Conservation (phyloP, 352 stramenopile genomes). For the Albugo laibachii region DNA sequence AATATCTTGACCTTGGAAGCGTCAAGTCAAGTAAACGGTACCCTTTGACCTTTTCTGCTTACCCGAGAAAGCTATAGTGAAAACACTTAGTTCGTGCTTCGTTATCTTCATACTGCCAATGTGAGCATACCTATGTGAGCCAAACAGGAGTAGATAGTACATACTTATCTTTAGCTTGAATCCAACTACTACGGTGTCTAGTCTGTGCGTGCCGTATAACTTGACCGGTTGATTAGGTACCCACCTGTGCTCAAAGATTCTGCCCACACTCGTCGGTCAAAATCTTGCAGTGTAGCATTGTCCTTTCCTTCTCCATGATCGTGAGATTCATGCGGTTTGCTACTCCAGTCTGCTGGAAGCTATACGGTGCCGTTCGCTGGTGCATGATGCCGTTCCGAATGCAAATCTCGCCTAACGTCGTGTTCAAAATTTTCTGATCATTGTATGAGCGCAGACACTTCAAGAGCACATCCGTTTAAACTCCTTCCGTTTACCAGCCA, state of each 20-base stretch:
- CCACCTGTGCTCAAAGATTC: slow-evolving; percentile 12
- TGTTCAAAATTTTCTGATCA: neutral
- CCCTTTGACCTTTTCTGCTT: no score
- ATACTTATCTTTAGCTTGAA: slow-evolving; percentile 5
- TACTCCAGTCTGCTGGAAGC: slow-evolving; percentile 13
- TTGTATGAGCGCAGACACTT: no score
- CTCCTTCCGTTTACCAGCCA: no score
- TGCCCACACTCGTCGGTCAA: slow-evolving; percentile 9
- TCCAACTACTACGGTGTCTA: slow-evolving; percentile 9
- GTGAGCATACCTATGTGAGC: slow-evolving; percentile 8
- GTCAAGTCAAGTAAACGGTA: no score
- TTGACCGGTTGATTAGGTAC: slow-evolving; percentile 11
- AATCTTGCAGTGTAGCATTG: slow-evolving; percentile 11
- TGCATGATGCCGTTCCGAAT: no score
- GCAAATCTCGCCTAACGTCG: no score
- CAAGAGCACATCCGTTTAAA: neutral
- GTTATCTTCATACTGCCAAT: no score
- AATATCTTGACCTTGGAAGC: no score
- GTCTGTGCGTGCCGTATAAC: neutral
- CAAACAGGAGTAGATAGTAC: slow-evolving; percentile 11
- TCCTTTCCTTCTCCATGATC: slow-evolving; percentile 10
- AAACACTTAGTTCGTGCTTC: no score
- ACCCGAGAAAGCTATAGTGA: no score
- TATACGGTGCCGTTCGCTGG: neutral
- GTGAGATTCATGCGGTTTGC: slow-evolving; percentile 14